Percentiles rank a stretch among this genome's conserved stretches.
Evolutionary conservation across 495 filamentous ascomycete species (phyloP).

Genomic region (Xylaria castorea): DNA sequence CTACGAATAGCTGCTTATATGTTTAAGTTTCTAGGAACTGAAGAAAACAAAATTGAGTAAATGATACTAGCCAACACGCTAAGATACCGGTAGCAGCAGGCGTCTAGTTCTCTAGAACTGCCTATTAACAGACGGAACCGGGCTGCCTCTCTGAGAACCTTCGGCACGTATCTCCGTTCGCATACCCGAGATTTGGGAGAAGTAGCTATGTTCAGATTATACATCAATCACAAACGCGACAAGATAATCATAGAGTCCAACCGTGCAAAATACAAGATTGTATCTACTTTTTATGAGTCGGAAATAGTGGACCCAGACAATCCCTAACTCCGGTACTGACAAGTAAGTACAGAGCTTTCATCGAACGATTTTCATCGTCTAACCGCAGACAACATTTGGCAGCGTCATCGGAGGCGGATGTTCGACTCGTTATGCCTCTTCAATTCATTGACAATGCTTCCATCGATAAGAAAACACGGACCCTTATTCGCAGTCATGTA

Average conservation of each 20-base stretch:
- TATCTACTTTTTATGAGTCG: not conserved
- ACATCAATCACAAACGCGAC: not conserved
- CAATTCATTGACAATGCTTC: slow-evolving; percentile 32
- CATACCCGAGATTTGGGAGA: not conserved
- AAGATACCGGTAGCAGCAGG: not conserved
- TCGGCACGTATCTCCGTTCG: not conserved
- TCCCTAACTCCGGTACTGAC: slow-evolving; percentile 7
- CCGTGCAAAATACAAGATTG: not conserved
- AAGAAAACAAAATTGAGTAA: not conserved
- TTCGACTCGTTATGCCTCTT: slow-evolving; percentile 17
- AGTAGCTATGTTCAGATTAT: not conserved
- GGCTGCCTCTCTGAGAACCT: not conserved
- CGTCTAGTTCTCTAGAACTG: not conserved
- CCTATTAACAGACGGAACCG: not conserved
- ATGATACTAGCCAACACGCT: no score
- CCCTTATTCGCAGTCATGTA: slow-evolving; percentile 33
- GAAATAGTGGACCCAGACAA: not conserved
- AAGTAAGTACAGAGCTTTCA: not conserved
- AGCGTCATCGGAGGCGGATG: not conserved
- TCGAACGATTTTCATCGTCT: not conserved
- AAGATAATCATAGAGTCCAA: not conserved
- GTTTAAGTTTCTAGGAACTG: not conserved
- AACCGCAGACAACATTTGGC: not conserved
- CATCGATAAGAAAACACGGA: slow-evolving; percentile 30
- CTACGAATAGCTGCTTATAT: not conserved